Evolutionary conservation across 805 yeast species (phyloP), one percentile per base, ranked within the genome.

Genomic region (Saccharomyces paradoxus): DNA sequence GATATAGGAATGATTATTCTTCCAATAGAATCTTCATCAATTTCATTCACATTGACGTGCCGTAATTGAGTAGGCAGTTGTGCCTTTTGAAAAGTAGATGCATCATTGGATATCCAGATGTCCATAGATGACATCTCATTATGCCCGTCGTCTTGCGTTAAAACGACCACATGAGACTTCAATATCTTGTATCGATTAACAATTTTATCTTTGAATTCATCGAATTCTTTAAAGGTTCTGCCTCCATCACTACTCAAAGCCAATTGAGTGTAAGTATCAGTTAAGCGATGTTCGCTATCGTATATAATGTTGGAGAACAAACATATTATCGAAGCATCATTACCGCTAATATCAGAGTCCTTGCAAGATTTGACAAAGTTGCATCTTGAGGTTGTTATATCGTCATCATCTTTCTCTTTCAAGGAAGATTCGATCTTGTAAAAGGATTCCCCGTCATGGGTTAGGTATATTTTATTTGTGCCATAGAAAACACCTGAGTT

Each of bases 161-260:
- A 53, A 1, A 64, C 63, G 8, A 70, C 51, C 4, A 68, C 48
- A 51, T 63, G 64, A 2, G 63, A 58, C 8, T 65, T 55, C 4
- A 62, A 53, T 3, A 71, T 55, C 5, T 54, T 51, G 30, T 66
- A 41, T 29, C 60, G 54, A 28, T 48, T 44, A 12, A 63, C 54
- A 3, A 63, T 65, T 24, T 73, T 37, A 49, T 62, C 66, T 46
- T 63, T 50, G n/a, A 68, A 62, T 10, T 56, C 49, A 4, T 71
- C 71, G 55, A 80, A 70, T 22, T 61, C 56, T n/a, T 64, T 58
- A 80, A n/a, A 17, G 1, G 46, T 12, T 49, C 69, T 68, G 17
- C 86, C 88, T 55, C 71, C 68, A 60, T 83, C 82, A 26, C 59
- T 63, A 1, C 87, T 78, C 46, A 71, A 67, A 56, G 63, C 77